Base-by-base conservation (phyloP, 257 asterid species). In the Solanum corneliomulleri region DNA sequence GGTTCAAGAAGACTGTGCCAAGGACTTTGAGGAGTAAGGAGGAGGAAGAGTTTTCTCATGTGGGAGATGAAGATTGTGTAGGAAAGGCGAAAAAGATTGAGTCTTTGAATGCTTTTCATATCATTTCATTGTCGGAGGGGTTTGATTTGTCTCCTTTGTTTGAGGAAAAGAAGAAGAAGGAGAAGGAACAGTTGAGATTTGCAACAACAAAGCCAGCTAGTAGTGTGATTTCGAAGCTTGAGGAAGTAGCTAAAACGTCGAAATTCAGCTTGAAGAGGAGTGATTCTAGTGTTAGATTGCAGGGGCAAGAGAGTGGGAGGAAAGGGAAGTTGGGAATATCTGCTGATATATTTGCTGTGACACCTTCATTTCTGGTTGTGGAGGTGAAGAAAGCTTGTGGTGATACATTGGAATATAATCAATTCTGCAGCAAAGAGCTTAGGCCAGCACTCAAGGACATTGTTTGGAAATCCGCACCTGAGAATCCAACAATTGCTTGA, bases 331-430 rank as follows among this genome's bases (percentile, higher is more conserved):
- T 95, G 15, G 96, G 95, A 25, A 94, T 95, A 1, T 90, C 86
- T 8, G 97, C 97, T 2, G 95, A 94, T 66, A 92, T 94, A 33
- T 93, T 92, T 60, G 90, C 95, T 5, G 90, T 94, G 76, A 89
- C 91, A 68, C 88, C 95, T 85, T 89, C 96, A 82, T 89, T 94
- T 62, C 83, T 91, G 89, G 93, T 94, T 82, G 96, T 94, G 91
- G 98, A 94, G 92, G 95, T 94, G 91, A 93, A 90, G 92, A 94
- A 94, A 62, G 87, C 93, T 4, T 91, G 95, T 82, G 98, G 98
- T 3, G 98, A 94, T 62, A 94, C 95, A 1, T 60, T 94, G 89
- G 98, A 94, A 89, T 94, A 92, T 88, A 89, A 93, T 35, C 94
- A 92, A 70, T 94, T 94, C 88, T 94, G 95, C 92, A 92, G 92